Conservation (phyloP, 805 yeast species). For the Cyberlindnera maclurae region DNA sequence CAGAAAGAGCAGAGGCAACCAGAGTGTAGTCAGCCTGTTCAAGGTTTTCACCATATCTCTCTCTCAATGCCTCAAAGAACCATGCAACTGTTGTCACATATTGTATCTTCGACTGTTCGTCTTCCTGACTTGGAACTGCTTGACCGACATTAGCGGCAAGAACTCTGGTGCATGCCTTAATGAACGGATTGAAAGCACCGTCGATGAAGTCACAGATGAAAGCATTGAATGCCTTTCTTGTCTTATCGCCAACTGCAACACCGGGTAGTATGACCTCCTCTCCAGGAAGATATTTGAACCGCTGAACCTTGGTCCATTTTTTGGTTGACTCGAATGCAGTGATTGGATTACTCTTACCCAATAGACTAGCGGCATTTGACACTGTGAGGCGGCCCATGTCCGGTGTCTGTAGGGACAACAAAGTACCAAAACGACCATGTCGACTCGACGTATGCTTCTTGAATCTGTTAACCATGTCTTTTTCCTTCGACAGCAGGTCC, state of each 20-base stretch:
- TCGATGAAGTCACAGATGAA: slow-evolving; percentile 60
- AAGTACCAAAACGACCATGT: slow-evolving; percentile 88
- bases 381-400: slow-evolving; percentile 55
- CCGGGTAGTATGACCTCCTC: slow-evolving; percentile 26
- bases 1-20: slow-evolving; percentile 51
- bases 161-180: slow-evolving; percentile 43
- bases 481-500: slow-evolving; percentile 55
- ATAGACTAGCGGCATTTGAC: slow-evolving; percentile 64
- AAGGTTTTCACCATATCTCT: slow-evolving; percentile 21
- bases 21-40: slow-evolving; percentile 33
- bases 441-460: slow-evolving; percentile 54
- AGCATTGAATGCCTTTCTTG: slow-evolving; percentile 8
- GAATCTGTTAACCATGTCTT: slow-evolving; percentile 40
- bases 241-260: slow-evolving; percentile 14
- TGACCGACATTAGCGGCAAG: slow-evolving; percentile 22
- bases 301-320: slow-evolving; percentile 47
- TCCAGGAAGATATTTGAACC: slow-evolving; percentile 21
- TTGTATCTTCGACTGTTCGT: slow-evolving; percentile 22
- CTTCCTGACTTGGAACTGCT: neutral
- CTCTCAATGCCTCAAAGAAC: slow-evolving; percentile 65
- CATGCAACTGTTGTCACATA: slow-evolving; percentile 62
- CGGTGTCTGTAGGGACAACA: slow-evolving; percentile 62
- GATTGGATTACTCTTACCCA: slow-evolving; percentile 45
- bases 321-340: slow-evolving; percentile 61
- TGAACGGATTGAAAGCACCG: slow-evolving; percentile 65